phyloP scores from a whole-genome alignment of 257 asterid species.

The Misopates orontium region DNA sequence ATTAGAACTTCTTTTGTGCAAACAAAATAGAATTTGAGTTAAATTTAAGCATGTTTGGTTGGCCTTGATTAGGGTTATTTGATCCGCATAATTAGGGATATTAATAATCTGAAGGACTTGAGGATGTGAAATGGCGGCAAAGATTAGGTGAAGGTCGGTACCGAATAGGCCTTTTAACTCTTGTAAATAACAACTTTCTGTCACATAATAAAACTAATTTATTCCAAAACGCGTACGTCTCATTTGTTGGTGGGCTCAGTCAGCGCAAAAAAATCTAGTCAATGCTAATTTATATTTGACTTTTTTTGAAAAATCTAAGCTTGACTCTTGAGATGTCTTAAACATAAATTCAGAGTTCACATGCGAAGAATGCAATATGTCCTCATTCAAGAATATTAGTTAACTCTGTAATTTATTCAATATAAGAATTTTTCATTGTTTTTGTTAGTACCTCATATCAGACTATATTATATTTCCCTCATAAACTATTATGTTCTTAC shows the following conservation, averaged over 20 bases:
- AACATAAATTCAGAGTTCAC: too few relatives aligned
- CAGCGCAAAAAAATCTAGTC: background rate
- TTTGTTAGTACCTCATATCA: too few relatives aligned
- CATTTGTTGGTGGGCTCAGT: background rate
- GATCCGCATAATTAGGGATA: conserved; percentile 2
- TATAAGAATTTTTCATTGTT: too few relatives aligned
- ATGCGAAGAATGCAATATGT: too few relatives aligned
- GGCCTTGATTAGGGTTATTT: background rate
- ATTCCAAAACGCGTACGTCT: conserved; percentile 34
- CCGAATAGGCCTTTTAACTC: conserved; percentile 19
- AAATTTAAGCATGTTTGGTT: too few relatives aligned
- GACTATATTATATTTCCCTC: too few relatives aligned
- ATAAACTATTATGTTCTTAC: too few relatives aligned
- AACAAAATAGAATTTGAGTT: too few relatives aligned
- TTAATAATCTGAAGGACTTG: background rate
- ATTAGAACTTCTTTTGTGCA: too few relatives aligned
- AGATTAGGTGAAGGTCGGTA: conserved; percentile 20
- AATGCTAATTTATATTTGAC: conserved; percentile 23
- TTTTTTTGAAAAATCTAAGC: background rate
- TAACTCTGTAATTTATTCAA: too few relatives aligned
- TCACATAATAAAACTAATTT: conserved; percentile 14
- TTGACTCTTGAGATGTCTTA: background rate
- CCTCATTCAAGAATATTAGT: too few relatives aligned
- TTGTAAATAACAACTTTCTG: conserved; percentile 18
- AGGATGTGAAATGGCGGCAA: conserved; percentile 28